phyloP scores from a whole-genome alignment of 1,284 basidiomycete genomes.

The Rugosomyces carneus region DNA sequence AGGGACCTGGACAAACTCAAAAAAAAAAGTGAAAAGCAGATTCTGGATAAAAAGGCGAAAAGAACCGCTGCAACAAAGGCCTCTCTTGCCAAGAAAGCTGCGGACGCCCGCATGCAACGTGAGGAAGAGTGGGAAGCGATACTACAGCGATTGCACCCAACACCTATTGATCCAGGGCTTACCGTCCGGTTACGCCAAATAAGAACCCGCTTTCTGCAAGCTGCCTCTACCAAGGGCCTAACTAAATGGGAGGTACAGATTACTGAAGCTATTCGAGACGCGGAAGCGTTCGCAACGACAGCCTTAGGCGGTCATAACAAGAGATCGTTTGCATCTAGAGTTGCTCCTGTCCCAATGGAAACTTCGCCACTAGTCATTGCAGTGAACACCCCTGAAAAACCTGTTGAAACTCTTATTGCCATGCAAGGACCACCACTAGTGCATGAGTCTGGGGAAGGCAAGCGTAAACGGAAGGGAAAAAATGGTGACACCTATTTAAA shows the following conservation, averaged over 20 bases:
- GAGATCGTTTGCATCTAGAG: slow-evolving; percentile 14
- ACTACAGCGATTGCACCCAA: slow-evolving; percentile 47
- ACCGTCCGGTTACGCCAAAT: slow-evolving; percentile 47
- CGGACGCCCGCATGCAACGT: slow-evolving; percentile 46
- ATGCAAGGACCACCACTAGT: slow-evolving; percentile 46
- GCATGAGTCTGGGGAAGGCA: slow-evolving; percentile 22
- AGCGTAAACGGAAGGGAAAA: slow-evolving; percentile 34
- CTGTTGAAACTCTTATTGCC: slow-evolving; percentile 48
- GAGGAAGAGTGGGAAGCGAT: slow-evolving; percentile 61
- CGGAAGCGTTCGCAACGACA: slow-evolving; percentile 41
- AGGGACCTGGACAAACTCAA: slow-evolving; percentile 39
- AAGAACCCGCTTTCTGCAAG: slow-evolving; percentile 49
- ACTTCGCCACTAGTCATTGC: slow-evolving; percentile 28
- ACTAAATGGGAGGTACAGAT: slow-evolving; percentile 62
- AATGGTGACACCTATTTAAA: slow-evolving; percentile 11
- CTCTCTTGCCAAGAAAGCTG: slow-evolving; percentile 49
- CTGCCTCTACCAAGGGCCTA: slow-evolving; percentile 41
- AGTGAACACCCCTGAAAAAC: slow-evolving; percentile 41
- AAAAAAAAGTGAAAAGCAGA: slow-evolving; percentile 22
- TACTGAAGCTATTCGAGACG: slow-evolving; percentile 46
- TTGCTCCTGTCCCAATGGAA: slow-evolving; percentile 19
- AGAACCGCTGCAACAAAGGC: slow-evolving; percentile 40
- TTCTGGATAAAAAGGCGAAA: slow-evolving; percentile 28
- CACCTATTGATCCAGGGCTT: slow-evolving; percentile 40
- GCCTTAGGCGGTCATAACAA: slow-evolving; percentile 29